These are phyloP conservation scores for Plasmodium berghei DNA, from an alignment of 169 alveolate genomes.

Conservation along the genomic window DNA sequence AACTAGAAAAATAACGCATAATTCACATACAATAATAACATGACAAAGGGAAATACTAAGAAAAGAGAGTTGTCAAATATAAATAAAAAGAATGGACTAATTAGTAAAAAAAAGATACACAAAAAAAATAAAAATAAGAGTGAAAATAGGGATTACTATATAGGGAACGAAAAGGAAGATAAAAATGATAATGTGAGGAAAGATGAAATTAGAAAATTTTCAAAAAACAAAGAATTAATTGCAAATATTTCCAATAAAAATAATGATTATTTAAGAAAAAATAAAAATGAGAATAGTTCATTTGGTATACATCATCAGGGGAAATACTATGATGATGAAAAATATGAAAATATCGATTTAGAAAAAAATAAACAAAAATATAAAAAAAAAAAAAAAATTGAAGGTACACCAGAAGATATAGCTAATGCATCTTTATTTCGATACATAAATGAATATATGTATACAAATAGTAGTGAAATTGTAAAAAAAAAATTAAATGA, in stretches of 20 bases:
- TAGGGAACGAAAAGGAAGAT: not conserved
- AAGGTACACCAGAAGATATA: slow-evolving; percentile 39
- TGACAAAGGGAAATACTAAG: not conserved
- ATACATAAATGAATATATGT: slow-evolving; percentile 66
- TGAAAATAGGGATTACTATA: not conserved
- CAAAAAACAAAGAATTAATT: not conserved
- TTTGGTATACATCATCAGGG: not conserved
- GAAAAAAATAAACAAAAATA: slow-evolving; percentile 67
- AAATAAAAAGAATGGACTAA: not conserved
- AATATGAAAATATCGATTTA: not conserved
- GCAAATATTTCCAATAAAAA: not conserved
- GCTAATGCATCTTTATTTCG: slow-evolving; percentile 59
- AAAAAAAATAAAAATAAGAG: not conserved
- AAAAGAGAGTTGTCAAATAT: not conserved
- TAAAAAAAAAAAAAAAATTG: slow-evolving; percentile 47
- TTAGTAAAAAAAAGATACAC: not conserved
- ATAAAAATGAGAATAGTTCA: slow-evolving; percentile 33
- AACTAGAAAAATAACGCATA: too few relatives aligned
- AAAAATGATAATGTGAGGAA: not conserved
- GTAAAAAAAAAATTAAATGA: slow-evolving; percentile 49
- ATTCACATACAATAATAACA: not conserved
- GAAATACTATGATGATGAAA: not conserved
- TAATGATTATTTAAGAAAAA: slow-evolving; percentile 8
- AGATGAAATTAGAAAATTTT: not conserved
- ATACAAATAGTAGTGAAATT: slow-evolving; percentile 35